Conservation (phyloP, 345 rosid genomes). For the Gossypium sturtianum region DNA sequence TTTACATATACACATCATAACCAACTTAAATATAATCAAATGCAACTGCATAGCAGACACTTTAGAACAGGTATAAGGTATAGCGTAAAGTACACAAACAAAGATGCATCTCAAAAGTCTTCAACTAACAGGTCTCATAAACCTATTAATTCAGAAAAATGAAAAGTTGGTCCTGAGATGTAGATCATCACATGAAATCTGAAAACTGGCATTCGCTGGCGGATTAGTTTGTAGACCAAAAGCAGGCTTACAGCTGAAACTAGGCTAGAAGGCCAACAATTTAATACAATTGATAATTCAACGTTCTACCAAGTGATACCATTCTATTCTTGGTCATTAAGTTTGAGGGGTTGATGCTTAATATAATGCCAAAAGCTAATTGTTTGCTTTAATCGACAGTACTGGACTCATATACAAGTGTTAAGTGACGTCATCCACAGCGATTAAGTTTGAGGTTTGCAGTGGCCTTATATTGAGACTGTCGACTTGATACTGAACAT, state of each 20-base stretch:
- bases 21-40: not conserved
- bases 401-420: not conserved
- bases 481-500: not conserved
- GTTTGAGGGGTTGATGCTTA: not conserved
- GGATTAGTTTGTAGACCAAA: not conserved
- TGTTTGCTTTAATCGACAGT: not conserved
- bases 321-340: not conserved
- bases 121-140: not conserved
- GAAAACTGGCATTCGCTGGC: not conserved
- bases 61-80: not conserved
- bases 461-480: not conserved
- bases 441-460: not conserved
- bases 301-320: not conserved
- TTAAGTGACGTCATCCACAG: not conserved
- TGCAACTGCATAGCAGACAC: not conserved
- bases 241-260: not conserved
- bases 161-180: not conserved
- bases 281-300: not conserved
- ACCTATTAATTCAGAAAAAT: conserved; percentile 1
- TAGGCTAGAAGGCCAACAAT: not conserved
- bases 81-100: not conserved
- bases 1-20: not conserved
- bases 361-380: not conserved
- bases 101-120: not conserved
- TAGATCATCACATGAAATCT: not conserved